These are phyloP conservation scores for Leccinum subrobustum DNA, from an alignment of 1,284 basidiomycete species.

Conservation along the genomic window DNA sequence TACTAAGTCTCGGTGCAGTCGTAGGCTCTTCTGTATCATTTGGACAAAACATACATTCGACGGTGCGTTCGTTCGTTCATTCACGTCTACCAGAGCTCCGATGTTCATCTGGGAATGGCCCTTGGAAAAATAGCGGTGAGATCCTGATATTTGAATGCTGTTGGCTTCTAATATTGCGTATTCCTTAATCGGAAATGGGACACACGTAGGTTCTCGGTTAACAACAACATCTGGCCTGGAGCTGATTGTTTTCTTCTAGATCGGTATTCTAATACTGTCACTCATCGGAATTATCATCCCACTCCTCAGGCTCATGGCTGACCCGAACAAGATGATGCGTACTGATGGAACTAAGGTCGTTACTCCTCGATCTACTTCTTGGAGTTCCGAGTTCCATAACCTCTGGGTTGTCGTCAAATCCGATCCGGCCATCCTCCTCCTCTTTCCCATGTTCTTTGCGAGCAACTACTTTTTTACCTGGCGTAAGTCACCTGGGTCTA, in stretches of 20 bases:
- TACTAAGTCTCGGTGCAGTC: constrained; percentile 66
- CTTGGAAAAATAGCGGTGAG: constrained; percentile 21
- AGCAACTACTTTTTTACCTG: constrained; percentile 41
- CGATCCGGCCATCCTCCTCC: constrained; percentile 36
- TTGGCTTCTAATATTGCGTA: not conserved
- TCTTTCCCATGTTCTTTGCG: constrained; percentile 40
- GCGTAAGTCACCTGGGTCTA: constrained; percentile 22
- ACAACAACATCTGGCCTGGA: not conserved
- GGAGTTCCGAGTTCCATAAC: constrained; percentile 35
- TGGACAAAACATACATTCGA: constrained; percentile 46
- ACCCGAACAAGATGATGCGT: constrained; percentile 38
- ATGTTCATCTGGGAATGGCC: not conserved
- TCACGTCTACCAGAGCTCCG: not conserved
- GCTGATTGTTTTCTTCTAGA: constrained; percentile 13
- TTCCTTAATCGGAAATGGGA: constrained; percentile 30
- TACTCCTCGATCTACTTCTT: constrained; percentile 33
- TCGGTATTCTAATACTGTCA: constrained; percentile 36
- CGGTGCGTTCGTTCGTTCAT: constrained; percentile 15
- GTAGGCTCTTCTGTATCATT: constrained; percentile 60
- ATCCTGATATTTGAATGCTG: not conserved
- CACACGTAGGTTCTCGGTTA: constrained; percentile 24
- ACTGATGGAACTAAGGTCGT: constrained; percentile 36
- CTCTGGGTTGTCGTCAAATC: constrained; percentile 33
- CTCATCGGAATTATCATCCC: constrained; percentile 34
- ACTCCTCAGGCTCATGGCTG: constrained; percentile 30